Base-by-base conservation (phyloP, 2,329 filamentous ascomycete species). In the Sporothrix sp. region DNA sequence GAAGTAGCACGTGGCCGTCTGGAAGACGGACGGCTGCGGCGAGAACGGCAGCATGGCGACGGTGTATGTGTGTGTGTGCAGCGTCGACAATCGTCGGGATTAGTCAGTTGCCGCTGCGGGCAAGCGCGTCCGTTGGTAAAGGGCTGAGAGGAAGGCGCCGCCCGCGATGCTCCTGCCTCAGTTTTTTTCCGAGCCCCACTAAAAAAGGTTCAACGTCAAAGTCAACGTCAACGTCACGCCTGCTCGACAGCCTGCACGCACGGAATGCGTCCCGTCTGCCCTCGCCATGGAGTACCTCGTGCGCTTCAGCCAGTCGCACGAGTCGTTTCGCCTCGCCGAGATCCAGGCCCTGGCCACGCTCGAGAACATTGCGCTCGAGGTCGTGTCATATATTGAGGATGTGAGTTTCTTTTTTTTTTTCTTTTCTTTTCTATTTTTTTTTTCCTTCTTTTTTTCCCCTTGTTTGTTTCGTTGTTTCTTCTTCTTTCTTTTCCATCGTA, bases 251-350 rank as follows among this genome's bases (percentile, higher is more conserved):
- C n/a, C n/a, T n/a, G n/a, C n/a, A n/a, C n/a, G n/a, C n/a, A n/a
- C n/a, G n/a, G n/a, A n/a, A n/a, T n/a, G n/a, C n/a, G n/a, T n/a
- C n/a, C n/a, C n/a, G n/a, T n/a, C n/a, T n/a, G n/a, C n/a, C n/a
- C n/a, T 16, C 39, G 18, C 25, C 16, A 81, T 82, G 80, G 80
- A 94, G 55, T 97, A 87, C 62, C 76, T 98, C 54, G 82, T 98
- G 57, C 86, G 91, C 60, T 89, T 97, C 64, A 85, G 84, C 39
- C 93, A 97, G 67, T 74, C 78, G 52, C 90, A 97, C 65, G 88
- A 96, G 70, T 84, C 80, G n/a, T 98, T 98, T 64, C 84, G 91
- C 35, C 73, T 81, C 51, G 80, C 90, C 3, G 93, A 98, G 66
- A 77, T 95, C 13, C 72, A 91, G 61, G 82, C 93, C 21, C 72